These are phyloP conservation scores for Nevesoporus exiguus DNA, from an alignment of 768 basidiomycete species.

Conservation along the genomic window DNA sequence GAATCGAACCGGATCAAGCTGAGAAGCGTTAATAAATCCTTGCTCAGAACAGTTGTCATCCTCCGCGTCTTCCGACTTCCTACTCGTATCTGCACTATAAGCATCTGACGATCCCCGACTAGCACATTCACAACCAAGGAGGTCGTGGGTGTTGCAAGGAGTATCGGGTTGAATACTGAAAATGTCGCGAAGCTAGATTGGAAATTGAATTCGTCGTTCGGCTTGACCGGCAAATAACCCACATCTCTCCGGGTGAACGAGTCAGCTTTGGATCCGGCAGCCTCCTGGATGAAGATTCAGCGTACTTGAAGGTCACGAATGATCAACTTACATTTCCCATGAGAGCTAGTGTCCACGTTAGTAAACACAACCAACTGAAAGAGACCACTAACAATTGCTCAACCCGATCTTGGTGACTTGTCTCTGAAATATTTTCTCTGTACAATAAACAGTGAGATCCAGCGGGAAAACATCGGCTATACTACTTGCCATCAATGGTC, in stretches of 20 bases:
- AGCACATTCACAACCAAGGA: constrained; percentile 77
- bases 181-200: constrained; percentile 76
- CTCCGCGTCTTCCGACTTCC: constrained; percentile 25
- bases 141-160: constrained; percentile 87
- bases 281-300: constrained; percentile 31
- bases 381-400: constrained; percentile 64
- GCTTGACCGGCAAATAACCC: constrained; percentile 21
- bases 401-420: constrained; percentile 93
- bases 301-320: neutral
- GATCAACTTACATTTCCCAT: constrained; percentile 57
- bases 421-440: constrained; percentile 90
- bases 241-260: constrained; percentile 88
- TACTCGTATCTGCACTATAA: neutral
- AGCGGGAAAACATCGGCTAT: neutral
- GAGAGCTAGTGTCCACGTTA: constrained; percentile 45
- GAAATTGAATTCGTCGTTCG: constrained; percentile 1
- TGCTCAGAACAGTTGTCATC: constrained; percentile 30
- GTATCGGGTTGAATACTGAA: constrained; percentile 83
- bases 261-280: constrained; percentile 66
- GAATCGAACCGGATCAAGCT: constrained; percentile 45
- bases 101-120: constrained; percentile 9
- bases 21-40: constrained; percentile 66
- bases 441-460: constrained; percentile 2
- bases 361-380: constrained; percentile 5
- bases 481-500: constrained; percentile 76